Base-by-base conservation (phyloP, 805 yeast genomes). In the Monosporozyma unispora region DNA sequence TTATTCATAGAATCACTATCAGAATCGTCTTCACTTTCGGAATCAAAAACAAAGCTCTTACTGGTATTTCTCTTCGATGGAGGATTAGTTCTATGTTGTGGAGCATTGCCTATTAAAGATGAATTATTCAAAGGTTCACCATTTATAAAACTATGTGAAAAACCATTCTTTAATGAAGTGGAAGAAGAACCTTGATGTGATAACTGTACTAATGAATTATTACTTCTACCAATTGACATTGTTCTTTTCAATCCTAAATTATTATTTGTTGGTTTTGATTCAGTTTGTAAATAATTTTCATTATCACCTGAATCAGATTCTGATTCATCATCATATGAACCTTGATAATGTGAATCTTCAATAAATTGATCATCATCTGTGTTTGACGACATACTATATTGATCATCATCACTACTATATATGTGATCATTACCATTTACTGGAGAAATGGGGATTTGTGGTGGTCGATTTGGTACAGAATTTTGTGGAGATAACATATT, bases 131-230 rank as follows among this genome's bases (percentile, higher is more conserved):
- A 43, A 8, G 62, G 58, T 49, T 58, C 54, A 1, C 68, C 68
- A 1, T 66, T 61, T 18, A 65, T 61, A 47, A 64, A 65, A 50
- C 66, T 66, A 46, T 57, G 61, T 3, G 62, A 54, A 4, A 40
- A 5, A 19, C n/a, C 9, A n/a, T 28, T 28, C 11, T 38, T 45
- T 5, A 50, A 18, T 2, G 56, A 52, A 23, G 53, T 25, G 19
- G 49, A 47, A 4, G 57, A 48, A 16, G 53, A 44, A 6, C 46
- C 41, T 16, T 42, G 35, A 18, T 37, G 25, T 4, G 48, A 28
- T n/a, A 66, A 35, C 41, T 61, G 60, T 33, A 51, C 60, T 23
- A 64, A 51, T 2, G 68, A 64, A 41, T 51, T 53, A 8, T 53
- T 54, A 29, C 57, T 50, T 39, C 53, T 59, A 3, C 68, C 69